phyloP scores from a whole-genome alignment of 176 grass and related monocot species.

The Zea luxurians region DNA sequence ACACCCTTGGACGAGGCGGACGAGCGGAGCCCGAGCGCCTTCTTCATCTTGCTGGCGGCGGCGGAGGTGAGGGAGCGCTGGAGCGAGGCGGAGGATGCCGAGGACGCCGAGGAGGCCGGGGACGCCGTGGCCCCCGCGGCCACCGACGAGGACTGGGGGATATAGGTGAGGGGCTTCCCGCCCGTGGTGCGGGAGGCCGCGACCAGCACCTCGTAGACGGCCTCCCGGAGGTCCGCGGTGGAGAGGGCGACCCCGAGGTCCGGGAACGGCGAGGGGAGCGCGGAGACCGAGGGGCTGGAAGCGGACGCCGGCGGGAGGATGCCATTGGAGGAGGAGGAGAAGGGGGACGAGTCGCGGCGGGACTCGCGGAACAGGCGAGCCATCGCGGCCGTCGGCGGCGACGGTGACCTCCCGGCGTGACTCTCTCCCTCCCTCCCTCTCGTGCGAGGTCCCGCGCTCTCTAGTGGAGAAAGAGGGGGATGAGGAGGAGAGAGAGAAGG shows the following conservation, averaged over 20 bases:
- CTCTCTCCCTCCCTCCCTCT: not conserved
- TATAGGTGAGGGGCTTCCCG: slow-evolving; percentile 81
- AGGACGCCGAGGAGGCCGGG: slow-evolving; percentile 34
- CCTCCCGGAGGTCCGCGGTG: slow-evolving; percentile 64
- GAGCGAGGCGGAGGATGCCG: slow-evolving; percentile 49
- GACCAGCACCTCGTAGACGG: slow-evolving; percentile 90
- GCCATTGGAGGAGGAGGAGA: slow-evolving; percentile 44
- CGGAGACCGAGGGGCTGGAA: not conserved
- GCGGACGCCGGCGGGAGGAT: slow-evolving; percentile 2
- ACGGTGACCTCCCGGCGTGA: slow-evolving; percentile 16
- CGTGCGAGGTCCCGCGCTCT: not conserved
- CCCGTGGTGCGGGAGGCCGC: slow-evolving; percentile 80
- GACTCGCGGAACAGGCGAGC: slow-evolving; percentile 64
- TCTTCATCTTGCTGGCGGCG: slow-evolving; percentile 98
- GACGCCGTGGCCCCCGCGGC: slow-evolving; percentile 22
- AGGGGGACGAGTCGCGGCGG: slow-evolving; percentile 52
- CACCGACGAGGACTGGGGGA: slow-evolving; percentile 54
- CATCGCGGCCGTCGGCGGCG: slow-evolving; percentile 52
- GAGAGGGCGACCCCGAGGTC: slow-evolving; percentile 53
- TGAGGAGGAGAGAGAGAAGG: not conserved
- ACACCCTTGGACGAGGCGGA: slow-evolving; percentile 61
- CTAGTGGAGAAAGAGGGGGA: not conserved
- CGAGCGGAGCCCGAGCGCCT: slow-evolving; percentile 88
- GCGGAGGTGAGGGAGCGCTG: slow-evolving; percentile 91
- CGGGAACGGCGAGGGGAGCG: slow-evolving; percentile 75